Base-by-base conservation (phyloP, 768 basidiomycete genomes). In the Suillus ampliporus region DNA sequence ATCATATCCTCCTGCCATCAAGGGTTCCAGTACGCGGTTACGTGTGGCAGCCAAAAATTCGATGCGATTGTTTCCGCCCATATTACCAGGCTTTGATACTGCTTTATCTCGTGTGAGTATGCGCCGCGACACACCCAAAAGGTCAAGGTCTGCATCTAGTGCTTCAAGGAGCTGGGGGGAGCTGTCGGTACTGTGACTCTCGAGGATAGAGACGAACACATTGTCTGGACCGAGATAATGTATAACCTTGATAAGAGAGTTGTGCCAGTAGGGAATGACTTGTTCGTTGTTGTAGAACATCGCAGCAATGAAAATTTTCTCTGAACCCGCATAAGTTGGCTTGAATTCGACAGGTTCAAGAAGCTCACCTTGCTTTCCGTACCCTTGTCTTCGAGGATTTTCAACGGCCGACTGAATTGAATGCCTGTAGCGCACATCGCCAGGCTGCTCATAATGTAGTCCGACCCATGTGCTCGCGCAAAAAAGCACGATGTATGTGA, bases 11-110 rank as follows among this genome's bases (percentile, higher is more conserved):
- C 80, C 79, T 53, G 71, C 62, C 11, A 77, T 66, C 28, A 83
- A 69, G 7, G 81, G 82, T 61, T 81, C 77, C 38, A 83, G 69
- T 5, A 69, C 82, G 37, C 72, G 74, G 65, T 83, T 82, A 37
- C 81, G 76, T n/a, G 77, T 71, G 2, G 72, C 72, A 10, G 78
- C 71, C 26, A 80, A 72, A 67, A 77, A 79, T 34, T 74, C 69
- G 64, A 80, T 78, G 38, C 78, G 77, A 38, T 72, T 66, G 28
- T 70, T 70, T 13, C 62, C 47, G 15, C 38, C 59, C 47, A 63
- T 35, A 43, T 62, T 66, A 3, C 63, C 43, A 1, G 73, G 73
- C 15, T 64, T 63, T 9, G 61, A 40, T 19, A 77, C 68, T 37
- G 71, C 52, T 3, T 69, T 67, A 47, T 76, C 73, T 43, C 64